These are phyloP conservation scores for Alternaria novae-zelandiae DNA, from an alignment of 2,329 filamentous ascomycete species.

Conservation along the genomic window DNA sequence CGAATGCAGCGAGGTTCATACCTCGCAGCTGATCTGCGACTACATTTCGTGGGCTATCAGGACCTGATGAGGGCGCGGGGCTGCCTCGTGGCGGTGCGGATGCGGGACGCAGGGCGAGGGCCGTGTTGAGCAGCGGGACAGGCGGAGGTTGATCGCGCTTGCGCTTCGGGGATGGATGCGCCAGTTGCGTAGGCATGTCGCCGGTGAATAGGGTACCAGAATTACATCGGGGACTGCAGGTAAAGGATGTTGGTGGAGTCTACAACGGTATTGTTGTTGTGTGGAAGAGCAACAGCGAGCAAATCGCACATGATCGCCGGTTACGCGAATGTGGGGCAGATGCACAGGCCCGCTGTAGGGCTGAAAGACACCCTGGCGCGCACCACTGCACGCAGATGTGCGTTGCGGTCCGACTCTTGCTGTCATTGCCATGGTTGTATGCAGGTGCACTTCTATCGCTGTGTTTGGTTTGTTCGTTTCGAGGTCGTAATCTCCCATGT, in stretches of 20 bases:
- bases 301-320: slow-evolving; percentile 20
- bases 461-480: not conserved
- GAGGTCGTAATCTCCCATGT: not conserved
- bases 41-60: slow-evolving; percentile 43
- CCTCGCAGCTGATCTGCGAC: slow-evolving; percentile 46
- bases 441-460: not conserved
- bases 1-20: slow-evolving; percentile 35
- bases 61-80: slow-evolving; percentile 28
- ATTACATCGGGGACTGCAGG: slow-evolving; percentile 37
- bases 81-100: slow-evolving; percentile 34
- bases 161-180: slow-evolving; percentile 47
- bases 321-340: slow-evolving; percentile 28
- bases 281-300: slow-evolving; percentile 3
- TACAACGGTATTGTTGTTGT: slow-evolving; percentile 6
- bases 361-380: slow-evolving; percentile 20
- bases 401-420: slow-evolving; percentile 13
- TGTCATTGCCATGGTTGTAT: not conserved
- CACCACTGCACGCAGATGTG: slow-evolving; percentile 10
- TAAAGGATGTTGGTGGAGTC: slow-evolving; percentile 1
- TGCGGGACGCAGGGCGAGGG: slow-evolving; percentile 37
- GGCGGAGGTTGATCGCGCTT: slow-evolving; percentile 45
- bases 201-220: slow-evolving; percentile 16
- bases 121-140: slow-evolving; percentile 42
- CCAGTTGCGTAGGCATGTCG: slow-evolving; percentile 45
- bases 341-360: slow-evolving; percentile 26